phyloP scores from a whole-genome alignment of 306 rosid genomes.

The Phaseolus lunatus region DNA sequence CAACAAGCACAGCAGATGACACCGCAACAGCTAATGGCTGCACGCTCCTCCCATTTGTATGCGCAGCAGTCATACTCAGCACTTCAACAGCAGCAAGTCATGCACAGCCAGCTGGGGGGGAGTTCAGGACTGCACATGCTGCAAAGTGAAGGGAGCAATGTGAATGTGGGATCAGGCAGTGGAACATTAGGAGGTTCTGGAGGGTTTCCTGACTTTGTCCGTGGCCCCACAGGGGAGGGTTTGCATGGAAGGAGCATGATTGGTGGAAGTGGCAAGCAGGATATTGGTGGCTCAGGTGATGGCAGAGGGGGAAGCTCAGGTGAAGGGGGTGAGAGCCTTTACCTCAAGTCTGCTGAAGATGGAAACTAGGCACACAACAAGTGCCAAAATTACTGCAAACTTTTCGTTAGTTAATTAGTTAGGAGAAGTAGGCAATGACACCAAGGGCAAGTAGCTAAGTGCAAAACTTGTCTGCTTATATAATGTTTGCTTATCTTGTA shows the following conservation, averaged over 20 bases:
- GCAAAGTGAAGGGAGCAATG: constrained; percentile 63
- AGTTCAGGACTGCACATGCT: constrained; percentile 78
- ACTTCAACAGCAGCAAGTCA: constrained; percentile 77
- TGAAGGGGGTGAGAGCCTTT: constrained; percentile 84
- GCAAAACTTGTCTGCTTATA: constrained; percentile 18
- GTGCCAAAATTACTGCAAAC: constrained; percentile 31
- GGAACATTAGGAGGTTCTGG: constrained; percentile 62
- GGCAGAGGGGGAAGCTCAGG: constrained; percentile 76
- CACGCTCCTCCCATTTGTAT: constrained; percentile 87
- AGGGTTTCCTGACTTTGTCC: constrained; percentile 78
- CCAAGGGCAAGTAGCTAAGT: constrained; percentile 20
- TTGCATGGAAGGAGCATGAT: constrained; percentile 69
- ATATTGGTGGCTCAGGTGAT: constrained; percentile 70
- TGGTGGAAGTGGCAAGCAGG: constrained; percentile 83
- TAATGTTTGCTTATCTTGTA: constrained; percentile 41
- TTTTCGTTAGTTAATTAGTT: constrained; percentile 26
- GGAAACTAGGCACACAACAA: constrained; percentile 41
- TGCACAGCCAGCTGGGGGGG: constrained; percentile 74
- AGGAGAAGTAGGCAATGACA: constrained; percentile 47
- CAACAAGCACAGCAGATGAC: constrained; percentile 88
- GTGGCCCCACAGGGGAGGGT: constrained; percentile 62
- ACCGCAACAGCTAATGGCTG: constrained; percentile 88
- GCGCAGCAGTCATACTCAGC: constrained; percentile 78
- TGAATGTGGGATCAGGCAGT: constrained; percentile 70
- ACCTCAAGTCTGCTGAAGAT: constrained; percentile 76